Conservation (phyloP, 108 stramenopile genomes). For the Parietichytrium sp. region DNA sequence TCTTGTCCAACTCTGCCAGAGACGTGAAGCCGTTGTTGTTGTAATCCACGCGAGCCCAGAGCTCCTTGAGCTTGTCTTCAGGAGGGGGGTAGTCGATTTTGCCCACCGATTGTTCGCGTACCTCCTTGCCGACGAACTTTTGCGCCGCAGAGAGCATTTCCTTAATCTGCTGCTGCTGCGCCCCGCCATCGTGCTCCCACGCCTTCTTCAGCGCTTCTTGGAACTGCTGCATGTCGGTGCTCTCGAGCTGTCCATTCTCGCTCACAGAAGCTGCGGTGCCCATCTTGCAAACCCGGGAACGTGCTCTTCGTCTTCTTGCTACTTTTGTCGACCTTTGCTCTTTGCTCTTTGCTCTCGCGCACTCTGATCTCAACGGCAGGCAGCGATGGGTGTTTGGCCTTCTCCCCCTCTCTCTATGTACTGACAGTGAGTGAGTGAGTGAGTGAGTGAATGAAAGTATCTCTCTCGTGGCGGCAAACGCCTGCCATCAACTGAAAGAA, state of each 20-base stretch:
- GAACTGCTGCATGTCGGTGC: not conserved
- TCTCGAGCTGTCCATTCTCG: not conserved
- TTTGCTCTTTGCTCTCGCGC: too few relatives aligned
- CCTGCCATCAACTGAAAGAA: too few relatives aligned
- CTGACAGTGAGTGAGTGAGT: too few relatives aligned
- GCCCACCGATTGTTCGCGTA: conserved; percentile 10
- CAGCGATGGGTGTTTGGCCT: too few relatives aligned
- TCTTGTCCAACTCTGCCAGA: conserved; percentile 38
- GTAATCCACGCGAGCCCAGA: conserved; percentile 30
- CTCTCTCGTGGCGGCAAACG: too few relatives aligned
- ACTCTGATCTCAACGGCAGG: too few relatives aligned
- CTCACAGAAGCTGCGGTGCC: conserved; percentile 20
- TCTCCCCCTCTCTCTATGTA: too few relatives aligned
- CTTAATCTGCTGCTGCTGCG: not conserved
- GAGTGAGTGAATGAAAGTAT: too few relatives aligned
- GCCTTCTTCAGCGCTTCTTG: not conserved
- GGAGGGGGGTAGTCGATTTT: conserved; percentile 35
- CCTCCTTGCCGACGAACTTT: conserved; percentile 16
- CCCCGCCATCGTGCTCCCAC: conserved; percentile 13
- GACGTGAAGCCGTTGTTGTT: conserved; percentile 33
- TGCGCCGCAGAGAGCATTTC: conserved; percentile 12
- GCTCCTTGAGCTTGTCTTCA: not conserved
- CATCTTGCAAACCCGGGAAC: not conserved
- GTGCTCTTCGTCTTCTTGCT: too few relatives aligned
- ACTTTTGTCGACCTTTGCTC: too few relatives aligned